Conservation (phyloP, 306 rosid genomes). For the Cajanus cajan region DNA sequence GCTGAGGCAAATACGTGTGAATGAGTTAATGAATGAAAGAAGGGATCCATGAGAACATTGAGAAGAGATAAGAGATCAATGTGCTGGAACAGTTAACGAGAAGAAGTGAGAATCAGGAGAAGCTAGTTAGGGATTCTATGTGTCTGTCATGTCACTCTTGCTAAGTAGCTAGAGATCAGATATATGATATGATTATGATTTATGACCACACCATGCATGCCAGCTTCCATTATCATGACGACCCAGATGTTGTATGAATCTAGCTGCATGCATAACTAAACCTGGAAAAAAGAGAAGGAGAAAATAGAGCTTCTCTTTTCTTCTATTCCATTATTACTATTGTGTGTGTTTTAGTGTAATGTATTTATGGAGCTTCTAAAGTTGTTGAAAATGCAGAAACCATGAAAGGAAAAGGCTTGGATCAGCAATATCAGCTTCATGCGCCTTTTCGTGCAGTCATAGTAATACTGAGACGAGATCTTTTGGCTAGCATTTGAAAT, state of each 20-base stretch:
- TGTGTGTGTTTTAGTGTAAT: constrained; percentile 38
- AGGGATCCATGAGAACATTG: no score
- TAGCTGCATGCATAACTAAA: constrained; percentile 36
- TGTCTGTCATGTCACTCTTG: constrained; percentile 12
- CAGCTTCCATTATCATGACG: constrained; percentile 42
- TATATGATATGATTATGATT: not conserved
- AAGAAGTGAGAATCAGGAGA: constrained; percentile 18
- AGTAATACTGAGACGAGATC: constrained; percentile 40
- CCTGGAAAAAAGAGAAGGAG: constrained; percentile 26
- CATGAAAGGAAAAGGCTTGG: constrained; percentile 34
- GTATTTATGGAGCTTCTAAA: constrained; percentile 49
- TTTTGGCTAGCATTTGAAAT: constrained; percentile 41
- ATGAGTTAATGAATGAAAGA: constrained; percentile 16
- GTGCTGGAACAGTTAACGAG: constrained; percentile 39
- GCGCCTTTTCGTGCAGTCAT: constrained; percentile 24
- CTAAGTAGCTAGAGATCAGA: constrained; percentile 17
- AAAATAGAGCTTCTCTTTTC: constrained; percentile 4
- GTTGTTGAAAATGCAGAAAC: constrained; percentile 55
- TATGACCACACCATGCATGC: constrained; percentile 23
- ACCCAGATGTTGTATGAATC: constrained; percentile 13
- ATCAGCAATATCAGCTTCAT: constrained; percentile 45
- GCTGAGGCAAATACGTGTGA: constrained; percentile 17
- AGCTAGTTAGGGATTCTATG: constrained; percentile 34
- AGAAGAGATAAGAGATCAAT: constrained; percentile 4
- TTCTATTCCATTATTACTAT: not conserved